Percentiles rank a stretch among this genome's conserved stretches.
phyloP scores from a whole-genome alignment of 805 yeast species.

The Lipomyces orientalis region DNA sequence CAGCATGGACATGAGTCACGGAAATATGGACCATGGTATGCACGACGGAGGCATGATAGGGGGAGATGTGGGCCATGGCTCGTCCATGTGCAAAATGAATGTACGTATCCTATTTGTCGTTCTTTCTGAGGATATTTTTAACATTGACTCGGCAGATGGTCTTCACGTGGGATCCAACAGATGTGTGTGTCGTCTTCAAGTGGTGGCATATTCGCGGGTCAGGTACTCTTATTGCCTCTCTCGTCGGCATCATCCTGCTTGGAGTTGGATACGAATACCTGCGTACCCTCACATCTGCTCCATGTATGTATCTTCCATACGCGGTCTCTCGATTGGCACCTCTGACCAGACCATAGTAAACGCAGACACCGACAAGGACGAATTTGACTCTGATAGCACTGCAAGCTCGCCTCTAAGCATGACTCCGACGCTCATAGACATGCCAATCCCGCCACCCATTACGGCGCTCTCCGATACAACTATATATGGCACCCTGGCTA shows the following conservation, averaged over 20 bases:
- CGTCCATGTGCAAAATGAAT: conserved; percentile 20
- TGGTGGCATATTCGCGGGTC: conserved; percentile 78
- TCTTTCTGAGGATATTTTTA: background rate
- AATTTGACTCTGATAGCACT: background rate
- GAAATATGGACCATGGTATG: conserved; percentile 1
- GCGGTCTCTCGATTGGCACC: background rate
- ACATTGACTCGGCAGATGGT: conserved; percentile 53
- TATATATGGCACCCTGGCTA: background rate
- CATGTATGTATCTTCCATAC: background rate
- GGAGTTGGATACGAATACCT: conserved; percentile 67
- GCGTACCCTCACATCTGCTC: conserved; percentile 40
- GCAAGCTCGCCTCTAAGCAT: background rate
- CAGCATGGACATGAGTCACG: conserved; percentile 13
- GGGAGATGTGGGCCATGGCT: conserved; percentile 7
- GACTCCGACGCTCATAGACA: background rate
- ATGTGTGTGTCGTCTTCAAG: conserved; percentile 71
- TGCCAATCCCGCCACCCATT: background rate
- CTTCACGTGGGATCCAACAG: conserved; percentile 76
- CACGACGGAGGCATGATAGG: conserved; percentile 8
- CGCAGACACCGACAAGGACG: background rate
- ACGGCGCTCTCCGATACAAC: background rate
- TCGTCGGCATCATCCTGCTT: conserved; percentile 55
- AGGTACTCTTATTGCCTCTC: conserved; percentile 57
- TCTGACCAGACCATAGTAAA: background rate
- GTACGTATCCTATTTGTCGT: background rate